A percentile compares a stretch with the other conserved stretches of the same genome.
Conservation (phyloP, 345 rosid genomes). For the Gossypium mustelinum region DNA sequence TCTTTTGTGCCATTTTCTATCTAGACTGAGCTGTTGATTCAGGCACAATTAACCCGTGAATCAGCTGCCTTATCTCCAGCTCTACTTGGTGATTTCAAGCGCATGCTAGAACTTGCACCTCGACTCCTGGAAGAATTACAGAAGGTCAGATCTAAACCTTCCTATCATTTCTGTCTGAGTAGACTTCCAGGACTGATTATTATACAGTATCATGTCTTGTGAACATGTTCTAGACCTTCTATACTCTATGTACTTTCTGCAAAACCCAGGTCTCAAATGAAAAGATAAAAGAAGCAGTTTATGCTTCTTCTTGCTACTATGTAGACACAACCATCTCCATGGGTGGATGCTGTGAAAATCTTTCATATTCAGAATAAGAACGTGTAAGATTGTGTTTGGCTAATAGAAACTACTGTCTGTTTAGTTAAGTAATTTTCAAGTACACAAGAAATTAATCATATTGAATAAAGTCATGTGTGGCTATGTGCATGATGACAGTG, state of each 20-base stretch:
- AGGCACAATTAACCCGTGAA: slow-evolving; percentile 90
- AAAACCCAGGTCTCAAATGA: background rate
- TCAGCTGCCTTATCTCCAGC: slow-evolving; percentile 71
- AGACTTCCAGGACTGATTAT: background rate
- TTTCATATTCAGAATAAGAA: background rate
- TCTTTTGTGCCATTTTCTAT: slow-evolving; percentile 14
- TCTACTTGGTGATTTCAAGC: slow-evolving; percentile 73
- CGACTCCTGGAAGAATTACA: slow-evolving; percentile 91
- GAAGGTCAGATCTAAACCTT: slow-evolving; percentile 50
- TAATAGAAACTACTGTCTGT: background rate
- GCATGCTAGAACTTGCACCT: slow-evolving; percentile 89
- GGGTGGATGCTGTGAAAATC: background rate
- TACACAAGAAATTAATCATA: background rate
- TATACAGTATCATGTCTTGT: slow-evolving; percentile 6
- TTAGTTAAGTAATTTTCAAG: background rate
- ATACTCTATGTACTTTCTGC: background rate
- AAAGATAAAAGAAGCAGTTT: background rate
- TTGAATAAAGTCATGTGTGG: background rate
- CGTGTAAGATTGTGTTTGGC: background rate
- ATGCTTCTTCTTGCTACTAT: background rate
- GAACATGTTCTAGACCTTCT: background rate
- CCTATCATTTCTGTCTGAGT: background rate
- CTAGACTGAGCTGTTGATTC: slow-evolving; percentile 95
- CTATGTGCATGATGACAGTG: background rate
- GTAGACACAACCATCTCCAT: background rate